Evolutionary conservation across 495 filamentous ascomycete genomes (phyloP).

Genomic region (Lichina pygmaea): DNA sequence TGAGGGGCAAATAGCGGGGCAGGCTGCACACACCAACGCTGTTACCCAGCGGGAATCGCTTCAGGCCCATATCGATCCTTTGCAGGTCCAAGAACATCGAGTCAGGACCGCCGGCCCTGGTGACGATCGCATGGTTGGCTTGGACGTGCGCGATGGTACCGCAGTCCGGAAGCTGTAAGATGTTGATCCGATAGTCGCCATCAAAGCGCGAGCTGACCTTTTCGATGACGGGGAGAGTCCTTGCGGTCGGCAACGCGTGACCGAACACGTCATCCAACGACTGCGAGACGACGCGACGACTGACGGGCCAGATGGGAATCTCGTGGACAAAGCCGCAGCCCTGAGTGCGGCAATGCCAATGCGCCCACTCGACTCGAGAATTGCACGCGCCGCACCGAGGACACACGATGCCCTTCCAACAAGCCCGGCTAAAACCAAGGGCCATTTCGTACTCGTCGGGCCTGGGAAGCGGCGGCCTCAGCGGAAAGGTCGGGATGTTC

Average conservation of each 20-base stretch:
- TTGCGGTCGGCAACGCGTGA: conserved; percentile 3
- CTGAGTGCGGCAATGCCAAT: conserved; percentile 31
- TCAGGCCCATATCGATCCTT: conserved; percentile 24
- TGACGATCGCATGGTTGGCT: conserved; percentile 23
- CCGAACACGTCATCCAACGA: conserved; percentile 9
- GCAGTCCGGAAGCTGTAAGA: conserved; percentile 11
- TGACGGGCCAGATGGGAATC: conserved; percentile 13
- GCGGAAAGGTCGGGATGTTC: conserved; percentile 13
- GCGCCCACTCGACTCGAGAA: conserved; percentile 30
- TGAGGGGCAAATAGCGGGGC: neutral
- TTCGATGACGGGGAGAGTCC: neutral
- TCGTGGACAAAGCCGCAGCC: conserved; percentile 20
- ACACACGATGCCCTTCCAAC: conserved; percentile 46
- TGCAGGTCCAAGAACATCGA: conserved; percentile 38
- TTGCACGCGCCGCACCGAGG: conserved; percentile 38
- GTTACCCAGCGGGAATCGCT: conserved; percentile 21
- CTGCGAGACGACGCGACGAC: conserved; percentile 13
- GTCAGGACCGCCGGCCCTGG: conserved; percentile 26
- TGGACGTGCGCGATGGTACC: conserved; percentile 39
- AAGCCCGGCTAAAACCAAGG: conserved; percentile 11
- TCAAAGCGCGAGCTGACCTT: conserved; percentile 9
- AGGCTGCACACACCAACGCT: conserved; percentile 16
- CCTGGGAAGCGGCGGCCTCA: conserved; percentile 16
- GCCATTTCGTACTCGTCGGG: conserved; percentile 8
- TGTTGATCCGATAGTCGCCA: conserved; percentile 12